Evolutionary conservation across 176 grass and related monocot species (phyloP), one percentile per base, ranked within the genome.

Genomic region (Pharus latifolius): DNA sequence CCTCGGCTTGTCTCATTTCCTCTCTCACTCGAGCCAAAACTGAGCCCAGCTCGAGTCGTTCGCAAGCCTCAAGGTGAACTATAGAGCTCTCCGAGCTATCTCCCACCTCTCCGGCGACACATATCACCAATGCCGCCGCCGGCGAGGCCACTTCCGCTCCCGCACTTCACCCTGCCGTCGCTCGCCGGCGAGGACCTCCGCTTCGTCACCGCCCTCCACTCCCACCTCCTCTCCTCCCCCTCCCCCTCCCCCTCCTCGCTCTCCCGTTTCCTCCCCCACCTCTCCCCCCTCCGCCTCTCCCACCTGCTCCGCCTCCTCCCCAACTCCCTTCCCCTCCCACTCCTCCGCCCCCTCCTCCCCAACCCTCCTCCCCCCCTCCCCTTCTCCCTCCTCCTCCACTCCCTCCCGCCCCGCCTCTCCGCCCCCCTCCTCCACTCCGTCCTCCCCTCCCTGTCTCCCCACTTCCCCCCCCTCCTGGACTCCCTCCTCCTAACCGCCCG

Each of bases 101-200:
- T n/a, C n/a, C 17, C 25, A 28, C 53, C 12, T 27, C 44, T 42
- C 76, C 64, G 0, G 8, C 64, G 4, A n/a, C n/a, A n/a, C n/a
- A n/a, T n/a, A n/a, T 10, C 38, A 20, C 10, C 42, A 16, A 0
- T 25, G 41, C 65, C 51, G 67, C 42, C 56, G 56, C 65, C 54
- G 43, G 3, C 49, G 0, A 65, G 67, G 24, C 14, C 75, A 18
- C 67, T 92, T 1, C 92, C 92, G 37, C 65, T 92, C 40, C 92
- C 88, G 17, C 83, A 87, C 48, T 87, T 72, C 58, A 75, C 80
- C 14, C 83, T 96, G 22, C 83, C 82, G 26, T 69, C 79, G 2
- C 76, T 90, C 13, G 56, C 45, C 11, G 85, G 88, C 27, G 76
- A 86, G 37, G 92, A 92, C 82, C 69, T 79, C 48, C 79, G 83